Conservation (phyloP, 768 basidiomycete species). For the Lactarius quietus region DNA sequence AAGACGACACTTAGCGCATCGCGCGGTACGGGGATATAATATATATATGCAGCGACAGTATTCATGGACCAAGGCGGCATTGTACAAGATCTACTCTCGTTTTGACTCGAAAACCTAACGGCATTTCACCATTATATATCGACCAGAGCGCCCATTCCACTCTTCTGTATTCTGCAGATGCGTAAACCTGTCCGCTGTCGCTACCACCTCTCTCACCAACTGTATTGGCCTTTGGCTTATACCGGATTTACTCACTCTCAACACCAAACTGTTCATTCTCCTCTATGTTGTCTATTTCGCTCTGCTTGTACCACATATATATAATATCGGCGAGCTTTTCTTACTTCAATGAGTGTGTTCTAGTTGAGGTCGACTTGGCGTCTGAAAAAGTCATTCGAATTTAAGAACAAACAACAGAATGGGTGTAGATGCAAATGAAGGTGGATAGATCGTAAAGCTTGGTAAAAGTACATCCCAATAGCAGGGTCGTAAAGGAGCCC, state of each 20-base stretch:
- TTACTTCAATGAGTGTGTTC: slow-evolving; percentile 12
- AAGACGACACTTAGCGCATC: slow-evolving; percentile 2
- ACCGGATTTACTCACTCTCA: slow-evolving; percentile 3
- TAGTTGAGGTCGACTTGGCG: not conserved
- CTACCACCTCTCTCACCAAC: not conserved
- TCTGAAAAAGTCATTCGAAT: not conserved
- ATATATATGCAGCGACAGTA: slow-evolving; percentile 10
- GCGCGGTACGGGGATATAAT: not conserved
- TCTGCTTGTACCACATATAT: slow-evolving; percentile 14
- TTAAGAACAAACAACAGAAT: not conserved
- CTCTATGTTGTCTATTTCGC: slow-evolving; percentile 17
- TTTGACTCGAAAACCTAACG: slow-evolving; percentile 14
- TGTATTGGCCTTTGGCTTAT: slow-evolving; percentile 7
- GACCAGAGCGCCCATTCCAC: slow-evolving; percentile 2
- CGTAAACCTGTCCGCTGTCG: not conserved
- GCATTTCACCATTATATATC: slow-evolving; percentile 1
- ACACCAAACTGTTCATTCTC: slow-evolving; percentile 1
- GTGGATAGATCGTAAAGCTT: not conserved
- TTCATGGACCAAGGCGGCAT: slow-evolving; percentile 22
- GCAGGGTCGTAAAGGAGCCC: not conserved
- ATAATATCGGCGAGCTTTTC: slow-evolving; percentile 19
- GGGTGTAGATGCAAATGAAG: not conserved
- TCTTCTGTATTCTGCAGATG: slow-evolving; percentile 9
- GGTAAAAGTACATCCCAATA: not conserved
- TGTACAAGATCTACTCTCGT: slow-evolving; percentile 23